Evolutionary conservation across 345 rosid species (phyloP), one percentile per base, ranked within the genome.

Genomic region (Hibiscus syriacus): DNA sequence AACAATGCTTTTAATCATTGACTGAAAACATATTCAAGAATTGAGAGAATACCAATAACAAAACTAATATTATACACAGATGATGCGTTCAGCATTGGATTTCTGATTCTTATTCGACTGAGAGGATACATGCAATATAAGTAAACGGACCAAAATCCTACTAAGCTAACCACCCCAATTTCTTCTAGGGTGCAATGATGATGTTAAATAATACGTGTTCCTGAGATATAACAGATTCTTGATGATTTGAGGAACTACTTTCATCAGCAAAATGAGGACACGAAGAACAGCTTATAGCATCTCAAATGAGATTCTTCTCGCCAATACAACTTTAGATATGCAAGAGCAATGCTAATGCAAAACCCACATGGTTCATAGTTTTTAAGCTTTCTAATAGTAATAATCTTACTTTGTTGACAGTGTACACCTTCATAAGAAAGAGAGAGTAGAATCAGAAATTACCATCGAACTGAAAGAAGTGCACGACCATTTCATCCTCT

Each of bases 401-500:
- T 43, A 39, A 41, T 1, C 8, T 39, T 39, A 2, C 1, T 22
- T 19, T 20, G 4, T 13, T 22, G 34, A 38, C 34, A 30, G 5
- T 5, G 5, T 41, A 20, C 34, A 12, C 52, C 17, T 39, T 11
- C 52, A 34, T n/a, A 1, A 36, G 10, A 59, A 70, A 22, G 8
- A n/a, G n/a, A n/a, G n/a, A 55, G 5, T 8, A 38, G 29, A 0
- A 19, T 39, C 45, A 48, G 2, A 70, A 74, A 62, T 78, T 88
- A 92, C 97, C 92, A 65, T 92, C 96, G 71, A 92, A 84, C 74
- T 86, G 86, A 73, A 78, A 92, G 76, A 92, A 88, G 77, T 88
- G 85, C 43, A 90, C 52, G 70, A 85, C 52, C 80, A 92, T 68
- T 69, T 92, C 96, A 66, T 80, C n/a, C n/a, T n/a, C n/a, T n/a